phyloP scores from a whole-genome alignment of 140 eudicot genomes.

The Cichorium intybus region DNA sequence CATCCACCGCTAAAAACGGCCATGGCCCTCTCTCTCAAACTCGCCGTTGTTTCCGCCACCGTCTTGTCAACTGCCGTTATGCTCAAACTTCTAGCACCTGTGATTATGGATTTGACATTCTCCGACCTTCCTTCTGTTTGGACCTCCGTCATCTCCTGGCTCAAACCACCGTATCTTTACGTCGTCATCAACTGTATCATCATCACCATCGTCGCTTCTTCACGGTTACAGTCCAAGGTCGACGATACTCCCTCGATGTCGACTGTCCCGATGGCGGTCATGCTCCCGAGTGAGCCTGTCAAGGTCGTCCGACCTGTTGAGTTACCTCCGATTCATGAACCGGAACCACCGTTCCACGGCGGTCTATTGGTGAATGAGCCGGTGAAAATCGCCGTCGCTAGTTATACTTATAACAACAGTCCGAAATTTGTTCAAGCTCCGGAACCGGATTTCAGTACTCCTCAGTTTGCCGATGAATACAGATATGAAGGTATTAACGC shows the following conservation, averaged over 20 bases:
- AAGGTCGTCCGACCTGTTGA: slow-evolving; percentile 19
- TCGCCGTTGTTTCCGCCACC: slow-evolving; percentile 41
- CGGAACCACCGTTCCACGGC: slow-evolving; percentile 6
- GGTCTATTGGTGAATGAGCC: slow-evolving; percentile 2
- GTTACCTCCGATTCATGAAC: slow-evolving; percentile 8
- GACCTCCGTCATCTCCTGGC: slow-evolving; percentile 52
- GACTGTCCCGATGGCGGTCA: not conserved
- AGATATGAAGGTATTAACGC: slow-evolving; percentile 14
- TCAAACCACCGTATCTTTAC: slow-evolving; percentile 74
- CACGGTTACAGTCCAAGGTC: slow-evolving; percentile 46
- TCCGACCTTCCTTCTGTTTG: slow-evolving; percentile 41
- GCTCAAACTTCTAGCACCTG: slow-evolving; percentile 42
- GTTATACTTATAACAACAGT: not conserved
- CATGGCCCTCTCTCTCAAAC: slow-evolving; percentile 38
- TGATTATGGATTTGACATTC: slow-evolving; percentile 25
- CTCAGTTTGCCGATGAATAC: not conserved
- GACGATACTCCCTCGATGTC: slow-evolving; percentile 21
- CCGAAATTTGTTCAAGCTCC: not conserved
- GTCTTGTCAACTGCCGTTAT: slow-evolving; percentile 58
- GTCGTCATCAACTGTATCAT: slow-evolving; percentile 75
- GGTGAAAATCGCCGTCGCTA: not conserved
- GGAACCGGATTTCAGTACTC: not conserved
- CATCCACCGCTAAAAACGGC: not conserved
- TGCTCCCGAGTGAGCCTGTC: slow-evolving; percentile 3
- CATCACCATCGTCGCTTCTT: slow-evolving; percentile 72